phyloP scores from a whole-genome alignment of 305 asterid genomes.

The Andrographis paniculata region DNA sequence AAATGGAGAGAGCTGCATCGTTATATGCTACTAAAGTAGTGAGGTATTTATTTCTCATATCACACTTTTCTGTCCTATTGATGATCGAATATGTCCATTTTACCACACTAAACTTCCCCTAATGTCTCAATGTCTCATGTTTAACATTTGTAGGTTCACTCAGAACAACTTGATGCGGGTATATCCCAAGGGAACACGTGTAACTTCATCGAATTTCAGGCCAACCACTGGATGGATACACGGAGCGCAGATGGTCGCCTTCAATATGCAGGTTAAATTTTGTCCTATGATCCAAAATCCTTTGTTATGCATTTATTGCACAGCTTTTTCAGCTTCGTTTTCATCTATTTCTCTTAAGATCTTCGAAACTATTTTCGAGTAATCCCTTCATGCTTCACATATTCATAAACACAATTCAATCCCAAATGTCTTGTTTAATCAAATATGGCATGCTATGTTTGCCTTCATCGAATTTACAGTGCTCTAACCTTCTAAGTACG shows the following conservation, averaged over 20 bases:
- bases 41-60: slow-evolving; percentile 36
- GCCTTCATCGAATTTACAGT: too few species aligned
- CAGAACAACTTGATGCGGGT: slow-evolving; percentile 74
- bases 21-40: slow-evolving; percentile 56
- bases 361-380: too few species aligned
- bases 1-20: slow-evolving; percentile 72
- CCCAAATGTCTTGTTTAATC: too few species aligned
- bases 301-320: too few species aligned
- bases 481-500: too few species aligned
- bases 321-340: too few species aligned
- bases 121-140: background rate
- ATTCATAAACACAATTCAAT: too few species aligned
- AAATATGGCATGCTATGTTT: too few species aligned
- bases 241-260: slow-evolving; percentile 97
- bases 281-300: background rate
- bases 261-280: slow-evolving; percentile 78
- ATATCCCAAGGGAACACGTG: slow-evolving; percentile 90
- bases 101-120: background rate
- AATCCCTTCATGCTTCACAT: too few species aligned
- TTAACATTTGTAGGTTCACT: slow-evolving; percentile 45
- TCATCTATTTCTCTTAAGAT: too few species aligned
- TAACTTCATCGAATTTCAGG: slow-evolving; percentile 77
- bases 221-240: slow-evolving; percentile 84
- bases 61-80: background rate
- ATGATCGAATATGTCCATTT: background rate